phyloP scores from a whole-genome alignment of 176 grass and related monocot genomes.

The Pontederia paniculata region DNA sequence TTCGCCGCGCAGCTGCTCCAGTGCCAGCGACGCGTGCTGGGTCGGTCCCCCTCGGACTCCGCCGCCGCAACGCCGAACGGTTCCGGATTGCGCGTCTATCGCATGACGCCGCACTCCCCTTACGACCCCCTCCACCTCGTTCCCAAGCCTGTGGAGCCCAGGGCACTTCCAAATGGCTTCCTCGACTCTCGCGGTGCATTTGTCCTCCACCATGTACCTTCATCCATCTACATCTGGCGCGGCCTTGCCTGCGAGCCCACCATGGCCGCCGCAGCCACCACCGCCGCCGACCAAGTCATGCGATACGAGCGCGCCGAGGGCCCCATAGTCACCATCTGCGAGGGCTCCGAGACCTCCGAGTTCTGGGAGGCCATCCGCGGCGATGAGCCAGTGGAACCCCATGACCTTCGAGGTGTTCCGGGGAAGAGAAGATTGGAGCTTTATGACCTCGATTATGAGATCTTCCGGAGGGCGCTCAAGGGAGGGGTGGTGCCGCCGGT shows the following conservation, averaged over 20 bases:
- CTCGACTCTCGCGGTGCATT: constrained; percentile 41
- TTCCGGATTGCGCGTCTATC: constrained; percentile 8
- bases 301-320: constrained; percentile 35
- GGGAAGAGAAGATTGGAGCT: constrained; percentile 39
- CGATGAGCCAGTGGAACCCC: constrained; percentile 3
- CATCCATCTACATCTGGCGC: constrained; percentile 35
- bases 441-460: constrained; percentile 47
- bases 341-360: constrained; percentile 24
- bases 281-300: constrained; percentile 25
- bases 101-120: constrained; percentile 38
- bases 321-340: constrained; percentile 28
- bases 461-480: constrained; percentile 32
- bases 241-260: constrained; percentile 24
- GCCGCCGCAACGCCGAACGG: neutral
- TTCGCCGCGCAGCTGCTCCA: constrained; percentile 41
- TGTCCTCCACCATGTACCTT: constrained; percentile 24
- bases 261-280: constrained; percentile 26
- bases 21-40: constrained; percentile 25
- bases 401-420: constrained; percentile 6
- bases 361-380: constrained; percentile 30
- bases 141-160: constrained; percentile 21
- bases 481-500: neutral
- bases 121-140: constrained; percentile 38
- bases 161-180: neutral
- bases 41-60: constrained; percentile 21